Evolutionary conservation across 163 green algal species (phyloP).

Genomic region (Scenedesmus sp.): DNA sequence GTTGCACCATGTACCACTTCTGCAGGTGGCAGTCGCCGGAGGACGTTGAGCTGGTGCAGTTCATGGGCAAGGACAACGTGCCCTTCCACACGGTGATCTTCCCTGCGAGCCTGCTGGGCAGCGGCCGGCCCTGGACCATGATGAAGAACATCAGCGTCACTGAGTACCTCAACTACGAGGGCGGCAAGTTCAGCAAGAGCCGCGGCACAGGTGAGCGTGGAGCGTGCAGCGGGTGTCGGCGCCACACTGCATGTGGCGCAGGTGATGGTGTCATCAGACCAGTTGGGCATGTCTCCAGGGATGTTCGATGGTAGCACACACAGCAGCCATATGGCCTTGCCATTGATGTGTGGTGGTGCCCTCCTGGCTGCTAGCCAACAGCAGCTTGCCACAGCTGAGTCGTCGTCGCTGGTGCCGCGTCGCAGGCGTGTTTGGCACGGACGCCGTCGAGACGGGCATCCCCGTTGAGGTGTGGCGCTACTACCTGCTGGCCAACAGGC

Average conservation of each 20-base stretch:
- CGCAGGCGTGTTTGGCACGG: slow-evolving; percentile 95
- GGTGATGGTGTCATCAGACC: no score
- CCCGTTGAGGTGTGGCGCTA: slow-evolving; percentile 96
- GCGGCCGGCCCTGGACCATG: slow-evolving; percentile 90
- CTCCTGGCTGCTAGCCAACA: background rate
- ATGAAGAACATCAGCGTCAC: slow-evolving; percentile 97
- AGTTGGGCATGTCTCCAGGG: no score
- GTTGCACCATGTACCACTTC: background rate
- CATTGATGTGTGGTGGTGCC: background rate
- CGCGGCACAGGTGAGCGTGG: slow-evolving; percentile 78
- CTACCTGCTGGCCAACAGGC: slow-evolving; percentile 94
- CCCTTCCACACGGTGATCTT: slow-evolving; percentile 99
- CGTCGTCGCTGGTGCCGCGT: no score
- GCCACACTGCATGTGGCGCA: no score
- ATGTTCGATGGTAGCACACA: no score
- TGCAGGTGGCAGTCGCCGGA: slow-evolving; percentile 54
- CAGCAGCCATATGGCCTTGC: background rate
- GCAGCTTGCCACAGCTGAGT: background rate
- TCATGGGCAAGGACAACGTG: slow-evolving; percentile 99
- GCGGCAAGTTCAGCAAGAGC: slow-evolving; percentile 97
- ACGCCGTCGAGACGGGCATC: slow-evolving; percentile 94
- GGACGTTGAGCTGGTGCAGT: slow-evolving; percentile 98
- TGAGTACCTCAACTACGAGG: slow-evolving; percentile 99
- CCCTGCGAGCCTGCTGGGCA: slow-evolving; percentile 68
- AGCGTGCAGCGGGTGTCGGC: no score